phyloP scores from a whole-genome alignment of 2,329 filamentous ascomycete genomes.

The Gnomoniopsis smithogilvyi region DNA sequence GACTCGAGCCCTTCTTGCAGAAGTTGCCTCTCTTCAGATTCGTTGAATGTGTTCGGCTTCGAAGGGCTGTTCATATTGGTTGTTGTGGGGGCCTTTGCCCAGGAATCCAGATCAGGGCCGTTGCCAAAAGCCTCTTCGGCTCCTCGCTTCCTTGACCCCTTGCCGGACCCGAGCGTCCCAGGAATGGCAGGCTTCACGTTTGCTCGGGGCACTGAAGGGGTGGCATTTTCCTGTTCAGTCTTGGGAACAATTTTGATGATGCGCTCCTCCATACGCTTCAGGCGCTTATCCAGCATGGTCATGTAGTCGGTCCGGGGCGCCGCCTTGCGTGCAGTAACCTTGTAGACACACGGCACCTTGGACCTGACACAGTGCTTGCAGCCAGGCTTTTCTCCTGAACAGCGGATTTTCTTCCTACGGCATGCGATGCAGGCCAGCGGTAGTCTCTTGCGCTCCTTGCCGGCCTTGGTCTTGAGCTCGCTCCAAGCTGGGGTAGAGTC shows the following conservation, averaged over 20 bases:
- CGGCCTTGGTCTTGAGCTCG: conserved; percentile 85
- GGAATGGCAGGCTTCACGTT: conserved; percentile 77
- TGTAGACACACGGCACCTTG: conserved; percentile 94
- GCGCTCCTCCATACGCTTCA: conserved; percentile 96
- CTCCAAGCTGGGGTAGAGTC: conserved; percentile 68
- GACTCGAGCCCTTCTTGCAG: conserved; percentile 79
- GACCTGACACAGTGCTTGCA: conserved; percentile 95
- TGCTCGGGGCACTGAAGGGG: conserved; percentile 69
- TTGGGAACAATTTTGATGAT: conserved; percentile 95
- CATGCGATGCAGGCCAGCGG: conserved; percentile 95
- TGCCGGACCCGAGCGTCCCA: conserved; percentile 46
- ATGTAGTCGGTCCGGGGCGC: conserved; percentile 96
- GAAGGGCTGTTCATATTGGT: conserved; percentile 44
- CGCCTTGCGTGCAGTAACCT: conserved; percentile 90
- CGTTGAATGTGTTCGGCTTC: conserved; percentile 54
- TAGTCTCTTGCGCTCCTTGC: conserved; percentile 90
- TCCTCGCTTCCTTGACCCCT: conserved; percentile 71
- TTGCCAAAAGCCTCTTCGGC: conserved; percentile 82
- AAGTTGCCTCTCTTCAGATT: conserved; percentile 72
- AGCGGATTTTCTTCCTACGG: conserved; percentile 94
- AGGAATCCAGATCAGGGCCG: conserved; percentile 68
- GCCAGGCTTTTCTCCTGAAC: conserved; percentile 94
- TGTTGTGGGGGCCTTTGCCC: conserved; percentile 63
- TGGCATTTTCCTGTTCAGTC: conserved; percentile 65
- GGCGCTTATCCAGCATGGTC: conserved; percentile 94